Evolutionary conservation across 2,329 filamentous ascomycete species (phyloP).

Genomic region (Botrytis sinoallii): DNA sequence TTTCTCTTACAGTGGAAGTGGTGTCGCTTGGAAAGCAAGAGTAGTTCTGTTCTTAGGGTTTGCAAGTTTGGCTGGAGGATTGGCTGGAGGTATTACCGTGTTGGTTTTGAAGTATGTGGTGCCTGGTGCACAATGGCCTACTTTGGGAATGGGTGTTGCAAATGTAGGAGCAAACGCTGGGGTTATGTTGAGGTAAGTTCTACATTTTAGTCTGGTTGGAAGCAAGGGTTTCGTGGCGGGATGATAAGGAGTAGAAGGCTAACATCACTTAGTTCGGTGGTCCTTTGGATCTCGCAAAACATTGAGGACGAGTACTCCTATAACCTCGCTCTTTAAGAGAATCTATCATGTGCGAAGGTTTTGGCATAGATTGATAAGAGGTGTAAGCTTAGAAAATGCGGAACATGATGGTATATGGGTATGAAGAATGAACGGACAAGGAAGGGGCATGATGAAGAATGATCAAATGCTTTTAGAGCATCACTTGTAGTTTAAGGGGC

Average conservation of each 20-base stretch:
- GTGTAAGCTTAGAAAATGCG: background rate
- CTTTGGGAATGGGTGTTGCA: slow-evolving; percentile 62
- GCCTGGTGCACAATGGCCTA: slow-evolving; percentile 55
- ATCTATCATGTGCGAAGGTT: background rate
- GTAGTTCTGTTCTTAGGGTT: slow-evolving; percentile 67
- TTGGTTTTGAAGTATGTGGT: slow-evolving; percentile 65
- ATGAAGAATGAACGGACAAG: slow-evolving; percentile 7
- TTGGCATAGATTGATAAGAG: slow-evolving; percentile 1
- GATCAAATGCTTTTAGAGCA: background rate
- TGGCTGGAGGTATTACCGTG: slow-evolving; percentile 67
- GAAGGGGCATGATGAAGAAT: slow-evolving; percentile 1
- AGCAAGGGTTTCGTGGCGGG: background rate
- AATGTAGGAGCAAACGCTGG: slow-evolving; percentile 64
- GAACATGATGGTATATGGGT: background rate
- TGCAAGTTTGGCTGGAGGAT: slow-evolving; percentile 61
- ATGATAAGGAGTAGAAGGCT: slow-evolving; percentile 17
- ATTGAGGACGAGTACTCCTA: slow-evolving; percentile 72
- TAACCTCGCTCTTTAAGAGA: slow-evolving; percentile 55
- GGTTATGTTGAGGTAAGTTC: slow-evolving; percentile 56
- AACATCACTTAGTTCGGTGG: slow-evolving; percentile 50
- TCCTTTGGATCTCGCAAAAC: slow-evolving; percentile 68
- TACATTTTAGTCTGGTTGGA: background rate
- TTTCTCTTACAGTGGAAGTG: slow-evolving; percentile 59
- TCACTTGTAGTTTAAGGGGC: slow-evolving; percentile 18
- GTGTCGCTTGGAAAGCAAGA: slow-evolving; percentile 66